Evolutionary conservation across 2,329 filamentous ascomycete genomes (phyloP), one percentile per base, ranked within the genome.

Genomic region (Pseudogymnoascus sp.): DNA sequence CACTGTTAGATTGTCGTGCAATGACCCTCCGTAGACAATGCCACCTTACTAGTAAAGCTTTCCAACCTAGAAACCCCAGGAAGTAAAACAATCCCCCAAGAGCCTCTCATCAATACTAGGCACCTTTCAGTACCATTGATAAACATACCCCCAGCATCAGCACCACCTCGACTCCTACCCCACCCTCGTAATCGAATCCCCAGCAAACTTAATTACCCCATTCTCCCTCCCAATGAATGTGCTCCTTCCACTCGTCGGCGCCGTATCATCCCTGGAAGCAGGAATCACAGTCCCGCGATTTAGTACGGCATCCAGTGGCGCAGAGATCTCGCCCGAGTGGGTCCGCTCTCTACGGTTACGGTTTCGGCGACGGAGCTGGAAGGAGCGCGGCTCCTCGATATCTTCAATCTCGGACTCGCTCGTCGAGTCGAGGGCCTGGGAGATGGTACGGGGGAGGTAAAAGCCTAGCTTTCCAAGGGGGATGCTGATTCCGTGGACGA

Each of bases 401-500:
- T 55, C 49, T 55, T 55, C 49, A 9, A 55, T 18, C n/a, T 65
- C 68, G 1, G 69, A 68, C 6, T 68, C 68, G 11, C 73, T 66
- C 28, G 73, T 76, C 4, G 73, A 77, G 61, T 78, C 83, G n/a
- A 79, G 66, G 25, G 78, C 80, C 31, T 76, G 76, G 5, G 84
- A 87, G 18, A 91, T 73, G 0, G 86, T 89, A 25, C 85, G 77
- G 0, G 88, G 88, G 0, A 90, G 78, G 64, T 87, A 83, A 78
- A 61, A 72, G 5, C 72, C 71, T 1, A 91, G 75, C 71, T 90
- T 91, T 0, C 85, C 87, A 2, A 95, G 73, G 0, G 92, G 91
- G 12, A 96, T 90, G 59, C 87, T 91, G 1, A 96, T 78, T 5
- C 91, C 91, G 68, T 96, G 91, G 3, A 95, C 87, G 41, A 93